Evolutionary conservation across 73 alveolate genomes (phyloP), one percentile per base, ranked within the genome.

Genomic region (Uronychia setigera): DNA sequence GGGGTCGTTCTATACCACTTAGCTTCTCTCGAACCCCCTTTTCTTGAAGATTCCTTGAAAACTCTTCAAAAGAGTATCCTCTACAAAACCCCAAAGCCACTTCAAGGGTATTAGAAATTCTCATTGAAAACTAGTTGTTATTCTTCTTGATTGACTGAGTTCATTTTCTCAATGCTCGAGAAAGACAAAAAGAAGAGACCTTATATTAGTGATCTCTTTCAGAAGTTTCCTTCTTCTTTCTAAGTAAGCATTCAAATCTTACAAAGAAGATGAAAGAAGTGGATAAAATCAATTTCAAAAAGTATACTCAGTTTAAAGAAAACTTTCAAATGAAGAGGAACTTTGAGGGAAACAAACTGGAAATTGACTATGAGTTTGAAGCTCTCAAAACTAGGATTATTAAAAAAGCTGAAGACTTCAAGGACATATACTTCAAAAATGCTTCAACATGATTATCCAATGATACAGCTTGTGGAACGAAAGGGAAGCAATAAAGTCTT

Each of bases 311-410:
- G 32, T 59, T 59, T 60, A 81, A 32, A 35, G 57, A 13, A 9
- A 81, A 60, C 35, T 60, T 81, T 30, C 81, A 81, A 1, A 59
- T 26, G 74, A 81, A 81, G 31, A 19, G 88, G 26, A 59, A 59
- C 1, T 59, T 81, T 31, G 88, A 81, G n/a, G 81, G 79, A 60
- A 81, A 81, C 31, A 81, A 81, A 29, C n/a, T 60, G 26, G 88
- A 11, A 19, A 81, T 81, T 1, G 75, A 35, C 19, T n/a, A n/a
- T 27, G 88, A 81, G 75, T 81, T 59, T 31, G 88, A 58, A 1
- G 82, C 32, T 26, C 1, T 81, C 76, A 60, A 81, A 60, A 59
- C 34, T 25, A 81, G 88, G 32, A 46, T 46, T 19, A 5, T 46
- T 5, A 46, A 46, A 19, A 46, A 46, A 19, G 67, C 67, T 5